These are phyloP conservation scores for Plectosphaerella cucumerina DNA, from an alignment of 2,329 filamentous ascomycete species.

Conservation along the genomic window DNA sequence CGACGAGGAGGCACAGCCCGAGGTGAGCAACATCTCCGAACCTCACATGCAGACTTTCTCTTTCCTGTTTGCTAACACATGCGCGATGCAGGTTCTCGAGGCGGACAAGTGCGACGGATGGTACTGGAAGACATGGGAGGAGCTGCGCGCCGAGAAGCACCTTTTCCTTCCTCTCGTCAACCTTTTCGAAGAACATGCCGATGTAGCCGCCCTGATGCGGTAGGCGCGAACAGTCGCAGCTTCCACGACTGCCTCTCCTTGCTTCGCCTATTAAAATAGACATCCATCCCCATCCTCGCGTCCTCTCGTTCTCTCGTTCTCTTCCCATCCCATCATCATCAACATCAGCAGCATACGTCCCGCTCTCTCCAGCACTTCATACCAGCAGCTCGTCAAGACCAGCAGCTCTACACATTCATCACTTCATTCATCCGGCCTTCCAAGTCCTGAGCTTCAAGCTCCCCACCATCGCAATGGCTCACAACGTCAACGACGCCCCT, in stretches of 20 bases:
- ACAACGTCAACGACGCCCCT: too few species aligned
- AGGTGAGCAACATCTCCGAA: constrained; percentile 37
- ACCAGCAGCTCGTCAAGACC: too few species aligned
- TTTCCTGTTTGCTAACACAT: background rate
- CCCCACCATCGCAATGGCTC: too few species aligned
- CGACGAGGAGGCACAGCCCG: constrained; percentile 42
- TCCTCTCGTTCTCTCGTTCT: too few species aligned
- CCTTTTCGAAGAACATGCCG: constrained; percentile 19
- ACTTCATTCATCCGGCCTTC: too few species aligned
- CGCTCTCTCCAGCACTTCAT: too few species aligned
- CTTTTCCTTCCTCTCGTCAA: constrained; percentile 28
- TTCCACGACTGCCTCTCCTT: background rate
- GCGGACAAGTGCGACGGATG: constrained; percentile 47
- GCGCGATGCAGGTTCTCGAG: constrained; percentile 31
- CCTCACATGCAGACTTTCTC: background rate
- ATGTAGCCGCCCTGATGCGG: constrained; percentile 14
- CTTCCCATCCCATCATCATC: too few species aligned
- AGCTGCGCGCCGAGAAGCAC: constrained; percentile 25
- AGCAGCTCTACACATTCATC: too few species aligned
- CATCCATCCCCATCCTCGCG: background rate
- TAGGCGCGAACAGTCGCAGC: background rate
- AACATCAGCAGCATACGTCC: too few species aligned
- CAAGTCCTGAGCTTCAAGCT: too few species aligned
- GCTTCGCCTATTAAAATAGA: background rate
- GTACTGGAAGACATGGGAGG: constrained; percentile 42